A percentile compares a stretch with the other conserved stretches of the same genome.
phyloP scores from a whole-genome alignment of 2,329 filamentous ascomycete genomes.

The Biscogniauxia marginata region DNA sequence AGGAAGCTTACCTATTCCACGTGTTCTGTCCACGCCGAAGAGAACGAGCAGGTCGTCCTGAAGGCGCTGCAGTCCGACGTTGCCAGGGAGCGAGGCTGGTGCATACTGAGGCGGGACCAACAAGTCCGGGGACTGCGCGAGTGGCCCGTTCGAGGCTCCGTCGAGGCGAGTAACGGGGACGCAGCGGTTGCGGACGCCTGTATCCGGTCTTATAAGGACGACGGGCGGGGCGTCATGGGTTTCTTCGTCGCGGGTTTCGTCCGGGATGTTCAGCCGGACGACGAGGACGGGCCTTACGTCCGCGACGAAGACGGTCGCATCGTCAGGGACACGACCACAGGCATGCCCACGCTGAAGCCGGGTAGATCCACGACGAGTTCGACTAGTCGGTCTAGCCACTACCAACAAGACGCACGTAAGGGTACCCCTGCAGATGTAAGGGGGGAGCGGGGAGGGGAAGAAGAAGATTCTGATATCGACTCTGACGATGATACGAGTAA shows the following conservation, averaged over 20 bases:
- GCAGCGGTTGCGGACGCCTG: conserved; percentile 67
- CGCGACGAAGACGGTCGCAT: conserved; percentile 31
- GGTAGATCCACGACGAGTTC: conserved; percentile 21
- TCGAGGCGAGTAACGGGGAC: conserved; percentile 48
- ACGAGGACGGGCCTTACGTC: conserved; percentile 27
- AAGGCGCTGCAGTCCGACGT: conserved; percentile 66
- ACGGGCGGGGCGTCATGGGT: conserved; percentile 83
- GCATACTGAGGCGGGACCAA: conserved; percentile 65
- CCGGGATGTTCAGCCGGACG: conserved; percentile 43
- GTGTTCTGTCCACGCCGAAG: conserved; percentile 81
- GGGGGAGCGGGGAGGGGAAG: background rate
- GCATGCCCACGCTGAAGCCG: conserved; percentile 32
- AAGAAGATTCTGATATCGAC: background rate
- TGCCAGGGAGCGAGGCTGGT: conserved; percentile 71
- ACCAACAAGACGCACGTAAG: conserved; percentile 42
- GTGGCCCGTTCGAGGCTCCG: conserved; percentile 69
- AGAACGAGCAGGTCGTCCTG: conserved; percentile 85
- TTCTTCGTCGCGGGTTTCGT: conserved; percentile 94
- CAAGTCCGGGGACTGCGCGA: conserved; percentile 74
- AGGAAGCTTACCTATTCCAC: conserved; percentile 85
- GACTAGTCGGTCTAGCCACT: too few species aligned
- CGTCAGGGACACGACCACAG: conserved; percentile 26
- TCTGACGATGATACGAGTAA: conserved; percentile 14
- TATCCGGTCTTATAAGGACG: conserved; percentile 77
- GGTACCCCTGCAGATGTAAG: conserved; percentile 34